These are phyloP conservation scores for Yamadazyma trypodendri DNA, from an alignment of 1,139 yeast species.

Conservation along the genomic window DNA sequence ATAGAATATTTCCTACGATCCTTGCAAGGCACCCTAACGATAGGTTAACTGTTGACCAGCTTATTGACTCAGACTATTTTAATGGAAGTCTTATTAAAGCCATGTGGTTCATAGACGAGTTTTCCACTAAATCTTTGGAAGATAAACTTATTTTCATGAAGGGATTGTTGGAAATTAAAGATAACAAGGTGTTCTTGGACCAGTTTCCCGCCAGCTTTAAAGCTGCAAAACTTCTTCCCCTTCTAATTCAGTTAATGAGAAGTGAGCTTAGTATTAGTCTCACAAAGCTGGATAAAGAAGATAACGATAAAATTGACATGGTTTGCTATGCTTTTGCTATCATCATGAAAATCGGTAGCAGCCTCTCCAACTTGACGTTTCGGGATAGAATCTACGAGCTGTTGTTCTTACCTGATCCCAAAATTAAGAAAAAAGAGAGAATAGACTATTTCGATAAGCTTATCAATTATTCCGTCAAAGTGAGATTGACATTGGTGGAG, in stretches of 20 bases:
- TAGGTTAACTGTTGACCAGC: constrained; percentile 48
- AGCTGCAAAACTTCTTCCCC: constrained; percentile 73
- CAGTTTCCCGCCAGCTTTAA: constrained; percentile 72
- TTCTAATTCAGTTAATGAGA: constrained; percentile 48
- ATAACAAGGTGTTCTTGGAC: constrained; percentile 42
- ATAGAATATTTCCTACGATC: constrained; percentile 32
- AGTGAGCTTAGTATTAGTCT: constrained; percentile 30
- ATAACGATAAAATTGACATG: constrained; percentile 25
- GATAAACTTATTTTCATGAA: constrained; percentile 71
- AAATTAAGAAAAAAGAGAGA: constrained; percentile 36
- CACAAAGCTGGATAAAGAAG: constrained; percentile 15
- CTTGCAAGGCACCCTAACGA: constrained; percentile 44
- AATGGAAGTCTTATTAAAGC: constrained; percentile 84
- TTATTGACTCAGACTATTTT: constrained; percentile 57
- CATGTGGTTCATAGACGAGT: constrained; percentile 79
- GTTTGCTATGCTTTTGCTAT: constrained; percentile 57
- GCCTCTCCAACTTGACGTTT: constrained; percentile 73
- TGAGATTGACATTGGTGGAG: constrained; percentile 48
- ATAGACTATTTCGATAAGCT: constrained; percentile 37
- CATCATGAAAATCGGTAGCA: constrained; percentile 62
- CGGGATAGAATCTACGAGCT: constrained; percentile 59
- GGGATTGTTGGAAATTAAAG: constrained; percentile 46
- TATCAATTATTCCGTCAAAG: constrained; percentile 32
- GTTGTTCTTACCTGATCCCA: constrained; percentile 29
- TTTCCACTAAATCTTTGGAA: constrained; percentile 66